These are phyloP conservation scores for Kickxella alabastrina DNA, from an alignment of 192 early-diverging fungal species.

Conservation along the genomic window DNA sequence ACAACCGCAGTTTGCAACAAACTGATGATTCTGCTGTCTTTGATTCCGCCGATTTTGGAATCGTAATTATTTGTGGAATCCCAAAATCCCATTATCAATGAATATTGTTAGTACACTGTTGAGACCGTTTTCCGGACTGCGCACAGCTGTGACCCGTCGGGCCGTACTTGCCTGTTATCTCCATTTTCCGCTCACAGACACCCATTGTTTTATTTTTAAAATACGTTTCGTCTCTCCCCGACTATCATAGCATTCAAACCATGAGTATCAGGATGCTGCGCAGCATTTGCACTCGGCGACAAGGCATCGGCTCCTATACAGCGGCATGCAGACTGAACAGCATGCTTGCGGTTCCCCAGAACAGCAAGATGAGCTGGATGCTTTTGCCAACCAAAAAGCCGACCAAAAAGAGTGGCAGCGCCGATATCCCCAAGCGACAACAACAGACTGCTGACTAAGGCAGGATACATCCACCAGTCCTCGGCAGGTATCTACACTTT, in stretches of 20 bases:
- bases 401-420: not conserved
- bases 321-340: not conserved
- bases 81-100: no score
- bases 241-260: no score
- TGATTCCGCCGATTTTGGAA: no score
- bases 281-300: not conserved
- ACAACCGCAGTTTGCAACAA: no score
- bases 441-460: constrained; percentile 38
- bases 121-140: no score
- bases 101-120: no score
- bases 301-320: not conserved
- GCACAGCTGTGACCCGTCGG: no score
- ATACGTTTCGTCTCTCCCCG: no score
- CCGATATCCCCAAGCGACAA: constrained; percentile 1
- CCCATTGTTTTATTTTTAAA: no score
- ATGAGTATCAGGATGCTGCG: not conserved
- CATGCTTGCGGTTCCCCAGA: constrained; percentile 10
- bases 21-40: no score
- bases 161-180: not conserved
- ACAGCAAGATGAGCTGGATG: constrained; percentile 44
- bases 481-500: constrained; percentile 80
- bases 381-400: constrained; percentile 43
- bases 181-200: no score
- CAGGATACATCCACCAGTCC: constrained; percentile 64
- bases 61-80: no score